Evolutionary conservation across 2,329 filamentous ascomycete genomes (phyloP).

Genomic region (Claviceps capensis): DNA sequence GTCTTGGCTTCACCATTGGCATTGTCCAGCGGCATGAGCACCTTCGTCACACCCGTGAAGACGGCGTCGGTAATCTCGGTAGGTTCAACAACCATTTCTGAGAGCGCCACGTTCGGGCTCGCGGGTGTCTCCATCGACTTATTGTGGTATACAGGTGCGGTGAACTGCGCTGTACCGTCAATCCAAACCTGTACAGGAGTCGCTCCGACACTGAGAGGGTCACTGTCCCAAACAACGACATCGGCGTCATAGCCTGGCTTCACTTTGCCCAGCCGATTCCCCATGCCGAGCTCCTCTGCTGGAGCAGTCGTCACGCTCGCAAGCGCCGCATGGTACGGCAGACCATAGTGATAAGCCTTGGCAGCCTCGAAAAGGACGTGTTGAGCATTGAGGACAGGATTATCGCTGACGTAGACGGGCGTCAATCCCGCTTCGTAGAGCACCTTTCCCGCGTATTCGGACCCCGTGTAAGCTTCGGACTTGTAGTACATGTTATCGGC

Average conservation of each 20-base stretch:
- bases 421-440: slow-evolving; percentile 52
- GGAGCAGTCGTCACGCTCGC: slow-evolving; percentile 45
- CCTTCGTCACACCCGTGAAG: slow-evolving; percentile 41
- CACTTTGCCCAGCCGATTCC: slow-evolving; percentile 43
- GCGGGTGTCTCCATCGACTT: slow-evolving; percentile 32
- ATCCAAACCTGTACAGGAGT: slow-evolving; percentile 50
- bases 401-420: slow-evolving; percentile 56
- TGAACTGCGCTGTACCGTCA: slow-evolving; percentile 41
- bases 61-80: slow-evolving; percentile 27
- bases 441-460: slow-evolving; percentile 52
- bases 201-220: slow-evolving; percentile 46
- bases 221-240: slow-evolving; percentile 48
- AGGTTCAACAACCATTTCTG: slow-evolving; percentile 28
- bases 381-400: slow-evolving; percentile 56
- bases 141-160: slow-evolving; percentile 37
- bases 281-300: slow-evolving; percentile 43
- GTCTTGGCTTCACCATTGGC: slow-evolving; percentile 15
- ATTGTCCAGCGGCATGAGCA: slow-evolving; percentile 31
- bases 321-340: slow-evolving; percentile 46
- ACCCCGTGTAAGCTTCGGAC: slow-evolving; percentile 49
- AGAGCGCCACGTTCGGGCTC: slow-evolving; percentile 25
- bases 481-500: slow-evolving; percentile 65
- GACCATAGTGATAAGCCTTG: slow-evolving; percentile 44
- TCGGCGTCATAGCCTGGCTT: slow-evolving; percentile 50
- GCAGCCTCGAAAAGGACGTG: slow-evolving; percentile 54